Evolutionary conservation across 169 alveolate genomes (phyloP), one percentile per base, ranked within the genome.

Genomic region (Cryptosporidium canis): DNA sequence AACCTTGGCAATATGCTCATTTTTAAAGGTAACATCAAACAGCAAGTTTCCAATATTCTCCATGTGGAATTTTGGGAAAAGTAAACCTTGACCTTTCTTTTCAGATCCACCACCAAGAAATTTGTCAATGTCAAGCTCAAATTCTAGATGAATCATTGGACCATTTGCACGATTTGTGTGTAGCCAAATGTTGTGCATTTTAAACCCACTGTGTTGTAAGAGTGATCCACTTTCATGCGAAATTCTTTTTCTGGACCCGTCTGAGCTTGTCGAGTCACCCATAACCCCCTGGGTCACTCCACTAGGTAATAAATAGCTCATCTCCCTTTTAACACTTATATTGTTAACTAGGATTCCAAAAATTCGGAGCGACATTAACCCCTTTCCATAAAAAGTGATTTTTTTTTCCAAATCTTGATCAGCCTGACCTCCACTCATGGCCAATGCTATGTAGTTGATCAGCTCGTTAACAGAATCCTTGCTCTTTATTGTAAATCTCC

Each of bases 41-140:
- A 58, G 33, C 12, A 77, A 35, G 53, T 77, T 43, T 16, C 87
- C 87, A 56, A 77, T 77, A 77, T 77, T 77, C 47, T 41, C 71
- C 87, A 77, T 77, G 24, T 43, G 27, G 39, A 77, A 44, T 7
- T 77, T 39, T 39, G 43, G 87, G 65, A 37, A 61, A 24, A 31
- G 37, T 11, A 41, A 55, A 14, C 29, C 27, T 3, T 12, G 9
- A 18, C 37, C 41, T 33, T 37, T 63, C 9, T 63, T 63, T 39
- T 43, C 41, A 21, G 83, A 66, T n/a, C 27, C 41, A 66, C 31
- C 14, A 0, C 55, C 61, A 21, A 35, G 11, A 3, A 66, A 27
- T 21, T 21, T 43, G 3, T n/a, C 24, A 35, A 77, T 11, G 39
- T 77, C 63, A 16, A 58, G 33, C 58, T 77, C 87, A 29, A 77